phyloP scores from a whole-genome alignment of 305 asterid species.

The Fraxinus angustifolia region DNA sequence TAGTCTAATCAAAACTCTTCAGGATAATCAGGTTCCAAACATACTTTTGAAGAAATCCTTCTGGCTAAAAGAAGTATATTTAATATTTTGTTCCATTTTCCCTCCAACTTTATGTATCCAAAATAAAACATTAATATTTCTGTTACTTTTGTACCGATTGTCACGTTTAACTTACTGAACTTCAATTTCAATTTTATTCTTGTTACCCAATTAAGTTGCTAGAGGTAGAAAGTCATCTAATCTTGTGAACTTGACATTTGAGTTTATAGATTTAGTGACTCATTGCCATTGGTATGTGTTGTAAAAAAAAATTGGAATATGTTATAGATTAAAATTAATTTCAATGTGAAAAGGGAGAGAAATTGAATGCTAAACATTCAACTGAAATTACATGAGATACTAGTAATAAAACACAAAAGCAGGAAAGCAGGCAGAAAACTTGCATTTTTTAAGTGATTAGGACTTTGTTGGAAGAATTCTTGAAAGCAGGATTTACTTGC shows the following conservation, averaged over 20 bases:
- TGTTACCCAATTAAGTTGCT: neutral
- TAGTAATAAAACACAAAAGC: neutral
- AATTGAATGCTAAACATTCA: neutral
- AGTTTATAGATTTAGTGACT: neutral
- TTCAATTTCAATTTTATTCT: neutral
- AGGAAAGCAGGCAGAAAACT: neutral
- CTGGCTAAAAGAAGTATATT: neutral
- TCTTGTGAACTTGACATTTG: neutral
- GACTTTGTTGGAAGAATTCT: neutral
- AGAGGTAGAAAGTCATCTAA: neutral
- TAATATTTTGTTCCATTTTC: neutral
- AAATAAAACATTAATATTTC: neutral
- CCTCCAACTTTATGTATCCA: neutral
- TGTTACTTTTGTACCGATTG: neutral
- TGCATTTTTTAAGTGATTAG: neutral
- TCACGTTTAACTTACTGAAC: neutral
- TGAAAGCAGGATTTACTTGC: neutral
- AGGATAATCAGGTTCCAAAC: neutral
- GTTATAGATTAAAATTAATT: neutral
- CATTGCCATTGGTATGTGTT: neutral
- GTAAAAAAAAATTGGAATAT: neutral
- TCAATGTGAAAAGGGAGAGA: neutral
- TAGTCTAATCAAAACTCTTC: neutral
- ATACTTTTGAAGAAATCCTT: neutral
- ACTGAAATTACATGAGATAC: neutral